Evolutionary conservation across 2,329 filamentous ascomycete species (phyloP), one percentile per base, ranked within the genome.

Genomic region (Cladosporium austrohemisphaericum): DNA sequence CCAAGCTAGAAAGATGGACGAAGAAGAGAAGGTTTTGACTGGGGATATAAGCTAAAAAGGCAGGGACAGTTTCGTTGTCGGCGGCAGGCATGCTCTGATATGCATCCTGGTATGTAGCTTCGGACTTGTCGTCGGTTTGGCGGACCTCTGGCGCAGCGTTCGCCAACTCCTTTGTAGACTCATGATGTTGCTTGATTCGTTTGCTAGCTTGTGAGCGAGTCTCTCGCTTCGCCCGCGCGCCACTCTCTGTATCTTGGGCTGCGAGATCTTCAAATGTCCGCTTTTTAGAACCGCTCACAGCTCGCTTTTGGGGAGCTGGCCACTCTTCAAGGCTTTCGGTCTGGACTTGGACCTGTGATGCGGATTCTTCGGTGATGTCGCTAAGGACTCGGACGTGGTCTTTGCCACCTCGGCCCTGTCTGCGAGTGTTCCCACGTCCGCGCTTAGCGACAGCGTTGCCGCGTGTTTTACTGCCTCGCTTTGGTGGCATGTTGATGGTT

Each of bases 11-110:
- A 2, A 45, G 9, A 6, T 41, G 26, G 20, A 41, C 33, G 26
- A 51, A 51, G 38, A 40, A 41, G 9, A 54, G 37, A 4, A 46
- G 38, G 16, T 16, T 22, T 9, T 9, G 37, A 11, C 45, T 51
- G 20, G 43, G 31, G 13, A 13, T 28, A 16, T 46, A 46, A 4
- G 11, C 19, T 9, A 16, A 20, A 3, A 16, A 19, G 3, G 16
- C 16, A 20, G 16, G 18, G 14, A 9, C n/a, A n/a, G n/a, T n/a
- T n/a, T n/a, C n/a, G n/a, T n/a, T n/a, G n/a, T n/a, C n/a, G n/a
- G n/a, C n/a, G n/a, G n/a, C n/a, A n/a, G 18, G 16, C 13, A 19
- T 9, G 32, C 16, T 20, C 32, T 36, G 16, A 3, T 3, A 11
- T 13, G 9, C 16, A 20, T 36, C 18, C 14, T 2, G 6, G 16